Percentiles rank a stretch among this genome's conserved stretches.
Conservation (phyloP, 768 basidiomycete genomes). For the Termitomyces sp. region DNA sequence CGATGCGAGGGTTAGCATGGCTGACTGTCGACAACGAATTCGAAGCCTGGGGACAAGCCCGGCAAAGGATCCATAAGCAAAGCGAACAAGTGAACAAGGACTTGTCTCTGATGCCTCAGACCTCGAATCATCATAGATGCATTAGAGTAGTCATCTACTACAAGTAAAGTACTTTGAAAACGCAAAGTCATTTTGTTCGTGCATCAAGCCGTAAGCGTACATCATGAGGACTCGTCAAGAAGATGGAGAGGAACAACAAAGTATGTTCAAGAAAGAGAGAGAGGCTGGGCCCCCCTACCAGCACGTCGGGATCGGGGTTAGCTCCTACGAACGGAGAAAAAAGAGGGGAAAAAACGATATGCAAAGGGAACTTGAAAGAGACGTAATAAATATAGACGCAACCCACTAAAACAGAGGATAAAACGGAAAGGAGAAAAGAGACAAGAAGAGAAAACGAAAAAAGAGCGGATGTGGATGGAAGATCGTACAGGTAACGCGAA, state of each 20-base stretch:
- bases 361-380: conserved; percentile 11
- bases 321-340: not conserved
- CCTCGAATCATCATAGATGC: not conserved
- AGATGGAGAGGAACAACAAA: not conserved
- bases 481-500: not conserved
- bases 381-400: conserved; percentile 16
- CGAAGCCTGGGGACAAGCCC: no score
- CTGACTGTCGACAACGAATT: no score
- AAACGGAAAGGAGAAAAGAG: not conserved
- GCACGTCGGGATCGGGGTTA: no score
- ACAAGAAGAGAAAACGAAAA: not conserved
- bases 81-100: no score
- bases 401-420: conserved; percentile 4
- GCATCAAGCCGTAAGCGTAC: not conserved
- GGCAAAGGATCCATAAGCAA: no score
- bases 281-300: not conserved
- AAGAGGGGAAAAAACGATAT: not conserved
- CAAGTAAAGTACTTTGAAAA: not conserved
- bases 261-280: not conserved
- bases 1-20: no score
- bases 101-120: no score
- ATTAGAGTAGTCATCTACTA: not conserved
- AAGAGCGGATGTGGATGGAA: not conserved
- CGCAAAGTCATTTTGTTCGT: not conserved
- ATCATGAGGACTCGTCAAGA: not conserved